A percentile compares a stretch with the other conserved stretches of the same genome.
Evolutionary conservation across 805 yeast species (phyloP).

Genomic region (Candida gorgasii): DNA sequence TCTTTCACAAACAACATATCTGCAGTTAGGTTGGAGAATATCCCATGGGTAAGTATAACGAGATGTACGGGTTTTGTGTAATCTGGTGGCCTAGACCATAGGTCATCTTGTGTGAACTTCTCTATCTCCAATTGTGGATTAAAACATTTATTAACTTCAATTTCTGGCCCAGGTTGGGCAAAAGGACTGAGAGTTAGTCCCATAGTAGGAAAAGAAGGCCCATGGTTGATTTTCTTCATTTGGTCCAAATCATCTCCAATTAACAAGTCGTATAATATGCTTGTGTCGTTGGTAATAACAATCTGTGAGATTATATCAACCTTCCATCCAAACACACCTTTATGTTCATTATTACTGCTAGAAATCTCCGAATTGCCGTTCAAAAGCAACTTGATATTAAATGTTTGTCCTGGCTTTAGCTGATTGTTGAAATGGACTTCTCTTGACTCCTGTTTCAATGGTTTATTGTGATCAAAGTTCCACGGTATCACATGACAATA

Average conservation of each 20-base stretch:
- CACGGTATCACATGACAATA: conserved; percentile 46
- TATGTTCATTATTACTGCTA: conserved; percentile 1
- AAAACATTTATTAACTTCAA: conserved; percentile 9
- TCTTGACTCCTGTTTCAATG: conserved; percentile 23
- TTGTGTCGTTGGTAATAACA: conserved; percentile 33
- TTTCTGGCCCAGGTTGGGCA: background rate
- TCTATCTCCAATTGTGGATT: conserved; percentile 29
- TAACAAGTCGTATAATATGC: conserved; percentile 35
- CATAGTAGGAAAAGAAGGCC: conserved; percentile 13
- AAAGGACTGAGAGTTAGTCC: no score
- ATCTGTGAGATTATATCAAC: conserved; percentile 45
- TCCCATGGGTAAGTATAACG: conserved; percentile 45
- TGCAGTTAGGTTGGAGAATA: conserved; percentile 44
- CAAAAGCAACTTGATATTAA: conserved; percentile 54
- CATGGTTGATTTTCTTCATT: conserved; percentile 36
- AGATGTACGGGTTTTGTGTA: conserved; percentile 37
- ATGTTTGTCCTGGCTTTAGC: conserved; percentile 71
- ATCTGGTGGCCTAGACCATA: conserved; percentile 31
- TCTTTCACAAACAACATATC: conserved; percentile 46
- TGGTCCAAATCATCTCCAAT: conserved; percentile 35
- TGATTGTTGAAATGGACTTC: conserved; percentile 41
- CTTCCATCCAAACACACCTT: conserved; percentile 31
- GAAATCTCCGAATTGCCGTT: conserved; percentile 41
- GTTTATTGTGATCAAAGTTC: conserved; percentile 27
- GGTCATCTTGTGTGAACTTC: conserved; percentile 28